These are phyloP conservation scores for Plasmodium gonderi DNA, from an alignment of 169 alveolate genomes.

Conservation along the genomic window DNA sequence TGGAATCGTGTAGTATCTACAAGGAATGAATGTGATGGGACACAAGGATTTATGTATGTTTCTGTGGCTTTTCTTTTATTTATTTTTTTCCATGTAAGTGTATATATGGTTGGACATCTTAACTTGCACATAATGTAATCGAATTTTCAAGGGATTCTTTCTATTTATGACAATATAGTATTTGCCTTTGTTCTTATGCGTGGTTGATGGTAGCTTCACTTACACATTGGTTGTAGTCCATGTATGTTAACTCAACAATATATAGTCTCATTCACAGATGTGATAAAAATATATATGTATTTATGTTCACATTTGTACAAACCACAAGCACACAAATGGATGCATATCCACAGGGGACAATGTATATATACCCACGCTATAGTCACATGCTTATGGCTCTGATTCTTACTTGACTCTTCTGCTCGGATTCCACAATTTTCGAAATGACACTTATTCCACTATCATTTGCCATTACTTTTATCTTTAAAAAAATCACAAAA, in stretches of 20 bases:
- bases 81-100: neutral
- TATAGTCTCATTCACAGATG: too few species aligned
- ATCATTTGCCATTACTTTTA: conserved; percentile 51
- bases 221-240: neutral
- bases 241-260: neutral
- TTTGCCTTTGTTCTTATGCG: neutral
- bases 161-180: too few species aligned
- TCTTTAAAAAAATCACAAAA: conserved; percentile 27
- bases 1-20: conserved; percentile 73
- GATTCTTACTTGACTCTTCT: conserved; percentile 55
- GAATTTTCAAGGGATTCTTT: neutral
- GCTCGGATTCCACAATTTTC: conserved; percentile 75
- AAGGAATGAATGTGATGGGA: neutral
- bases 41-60: neutral
- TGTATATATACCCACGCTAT: neutral
- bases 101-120: neutral
- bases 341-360: neutral
- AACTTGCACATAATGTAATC: neutral
- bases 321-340: neutral
- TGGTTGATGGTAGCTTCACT: neutral
- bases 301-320: neutral
- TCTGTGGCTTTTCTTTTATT: too few species aligned
- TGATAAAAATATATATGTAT: neutral
- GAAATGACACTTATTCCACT: conserved; percentile 74
- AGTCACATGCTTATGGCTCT: neutral